These are phyloP conservation scores for Boletales sp. DNA, from an alignment of 768 basidiomycete species.

Conservation along the genomic window DNA sequence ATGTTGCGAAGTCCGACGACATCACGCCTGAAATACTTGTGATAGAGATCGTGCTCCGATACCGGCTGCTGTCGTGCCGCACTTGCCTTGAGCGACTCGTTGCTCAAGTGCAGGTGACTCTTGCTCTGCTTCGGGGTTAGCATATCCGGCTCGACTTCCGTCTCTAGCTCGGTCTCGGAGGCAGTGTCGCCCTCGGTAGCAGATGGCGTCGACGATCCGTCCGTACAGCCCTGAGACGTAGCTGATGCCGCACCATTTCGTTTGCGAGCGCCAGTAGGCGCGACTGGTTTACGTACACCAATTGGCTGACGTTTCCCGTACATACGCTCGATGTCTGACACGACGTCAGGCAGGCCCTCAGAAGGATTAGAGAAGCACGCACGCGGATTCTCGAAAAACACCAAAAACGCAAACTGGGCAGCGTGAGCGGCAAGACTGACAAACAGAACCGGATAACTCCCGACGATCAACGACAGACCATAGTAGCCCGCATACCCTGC, in stretches of 20 bases:
- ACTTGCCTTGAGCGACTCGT: conserved; percentile 3
- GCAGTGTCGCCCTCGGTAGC: conserved; percentile 71
- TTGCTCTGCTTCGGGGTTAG: conserved; percentile 8
- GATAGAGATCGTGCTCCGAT: conserved; percentile 86
- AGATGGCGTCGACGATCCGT: conserved; percentile 51
- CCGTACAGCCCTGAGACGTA: conserved; percentile 22
- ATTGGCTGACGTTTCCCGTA: conserved; percentile 93
- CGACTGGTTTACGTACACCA: conserved; percentile 73
- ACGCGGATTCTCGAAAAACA: conserved; percentile 98
- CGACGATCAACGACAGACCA: conserved; percentile 86
- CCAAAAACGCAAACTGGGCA: conserved; percentile 93
- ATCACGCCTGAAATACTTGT: conserved; percentile 89
- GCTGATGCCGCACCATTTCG: conserved; percentile 10
- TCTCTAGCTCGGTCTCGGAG: conserved; percentile 67
- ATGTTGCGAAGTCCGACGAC: conserved; percentile 75
- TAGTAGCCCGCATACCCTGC: conserved; percentile 96
- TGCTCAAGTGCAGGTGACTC: background rate
- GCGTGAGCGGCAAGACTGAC: conserved; percentile 93
- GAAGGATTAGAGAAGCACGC: conserved; percentile 30
- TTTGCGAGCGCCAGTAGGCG: conserved; percentile 21
- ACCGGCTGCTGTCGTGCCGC: conserved; percentile 16
- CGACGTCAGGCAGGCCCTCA: background rate
- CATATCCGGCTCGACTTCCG: conserved; percentile 52
- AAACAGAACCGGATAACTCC: conserved; percentile 88
- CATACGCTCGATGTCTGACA: conserved; percentile 82